Percentiles rank a stretch among this genome's conserved stretches.
Evolutionary conservation across 306 rosid genomes (phyloP).

Genomic region (Crataegus laevigata): DNA sequence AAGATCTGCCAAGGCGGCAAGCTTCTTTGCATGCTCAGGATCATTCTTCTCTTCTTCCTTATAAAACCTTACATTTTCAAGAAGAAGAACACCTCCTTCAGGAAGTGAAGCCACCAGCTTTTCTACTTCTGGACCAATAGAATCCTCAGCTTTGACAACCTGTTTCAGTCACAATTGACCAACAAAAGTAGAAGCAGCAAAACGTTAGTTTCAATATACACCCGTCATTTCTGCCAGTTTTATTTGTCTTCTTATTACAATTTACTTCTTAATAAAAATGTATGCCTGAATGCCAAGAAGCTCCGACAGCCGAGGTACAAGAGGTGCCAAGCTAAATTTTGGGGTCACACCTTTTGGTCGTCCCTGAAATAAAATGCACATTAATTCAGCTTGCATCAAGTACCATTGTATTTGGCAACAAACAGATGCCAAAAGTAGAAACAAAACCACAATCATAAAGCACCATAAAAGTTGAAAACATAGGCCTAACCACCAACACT

Average conservation of each 20-base stretch:
- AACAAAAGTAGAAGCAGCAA: slow-evolving; percentile 3
- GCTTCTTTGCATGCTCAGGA: slow-evolving; percentile 91
- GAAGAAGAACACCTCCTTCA: slow-evolving; percentile 86
- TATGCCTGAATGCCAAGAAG: slow-evolving; percentile 87
- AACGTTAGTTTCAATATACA: not conserved
- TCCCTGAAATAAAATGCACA: slow-evolving; percentile 58
- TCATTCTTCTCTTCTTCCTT: slow-evolving; percentile 98
- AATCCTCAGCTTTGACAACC: slow-evolving; percentile 92
- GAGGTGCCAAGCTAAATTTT: slow-evolving; percentile 93
- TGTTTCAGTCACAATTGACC: slow-evolving; percentile 24
- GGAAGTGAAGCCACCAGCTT: slow-evolving; percentile 81
- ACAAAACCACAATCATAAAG: not conserved
- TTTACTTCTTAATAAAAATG: not conserved
- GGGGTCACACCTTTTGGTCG: slow-evolving; percentile 97
- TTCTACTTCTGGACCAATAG: slow-evolving; percentile 89
- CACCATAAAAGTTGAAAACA: not conserved
- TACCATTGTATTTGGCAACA: not conserved
- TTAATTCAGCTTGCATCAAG: not conserved
- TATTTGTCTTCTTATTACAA: not conserved
- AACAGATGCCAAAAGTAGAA: not conserved
- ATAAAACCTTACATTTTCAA: slow-evolving; percentile 96
- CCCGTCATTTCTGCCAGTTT: slow-evolving; percentile 1
- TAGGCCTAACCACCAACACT: not conserved
- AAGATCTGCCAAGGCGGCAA: slow-evolving; percentile 84
- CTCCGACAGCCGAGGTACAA: slow-evolving; percentile 84